A percentile compares a stretch with the other conserved stretches of the same genome.
Evolutionary conservation across 345 rosid genomes (phyloP).

Genomic region (Hypericum androsaemum): DNA sequence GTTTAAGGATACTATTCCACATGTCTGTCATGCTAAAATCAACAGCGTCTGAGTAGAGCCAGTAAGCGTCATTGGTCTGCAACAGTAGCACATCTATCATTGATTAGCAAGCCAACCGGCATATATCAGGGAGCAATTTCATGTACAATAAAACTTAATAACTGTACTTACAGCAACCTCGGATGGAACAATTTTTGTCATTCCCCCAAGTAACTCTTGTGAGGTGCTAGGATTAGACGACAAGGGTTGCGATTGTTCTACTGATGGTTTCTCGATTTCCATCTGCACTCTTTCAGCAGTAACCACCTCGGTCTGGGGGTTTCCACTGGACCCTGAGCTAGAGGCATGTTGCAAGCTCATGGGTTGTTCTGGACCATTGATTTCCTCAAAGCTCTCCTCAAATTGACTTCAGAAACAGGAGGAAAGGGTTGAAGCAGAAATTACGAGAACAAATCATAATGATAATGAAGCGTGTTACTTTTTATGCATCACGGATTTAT

Average conservation of each 20-base stretch:
- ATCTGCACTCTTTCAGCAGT: conserved; percentile 28
- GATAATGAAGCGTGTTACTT: background rate
- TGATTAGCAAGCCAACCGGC: too few species aligned
- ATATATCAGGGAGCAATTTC: background rate
- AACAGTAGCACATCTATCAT: conserved; percentile 5
- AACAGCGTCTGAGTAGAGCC: conserved; percentile 65
- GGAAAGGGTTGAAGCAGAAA: conserved; percentile 7
- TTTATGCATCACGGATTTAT: too few species aligned
- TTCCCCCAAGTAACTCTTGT: conserved; percentile 72
- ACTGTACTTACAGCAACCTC: conserved; percentile 61
- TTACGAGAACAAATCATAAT: background rate
- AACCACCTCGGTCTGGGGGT: conserved; percentile 31
- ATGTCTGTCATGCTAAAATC: conserved; percentile 85
- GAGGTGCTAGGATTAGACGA: conserved; percentile 48
- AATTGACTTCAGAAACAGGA: conserved; percentile 50
- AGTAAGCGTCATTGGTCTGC: conserved; percentile 85
- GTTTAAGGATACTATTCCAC: conserved; percentile 83
- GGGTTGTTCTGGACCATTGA: conserved; percentile 46
- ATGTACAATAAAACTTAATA: background rate
- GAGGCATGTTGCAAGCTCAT: conserved; percentile 42
- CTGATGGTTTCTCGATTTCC: conserved; percentile 29
- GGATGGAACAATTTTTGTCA: conserved; percentile 80
- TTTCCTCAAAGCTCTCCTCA: conserved; percentile 81
- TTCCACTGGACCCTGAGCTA: conserved; percentile 51
- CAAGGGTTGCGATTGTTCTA: conserved; percentile 30